Percentiles rank a stretch among this genome's conserved stretches.
Conservation (phyloP, 805 yeast species). For the Debaryomyces prosopidis region DNA sequence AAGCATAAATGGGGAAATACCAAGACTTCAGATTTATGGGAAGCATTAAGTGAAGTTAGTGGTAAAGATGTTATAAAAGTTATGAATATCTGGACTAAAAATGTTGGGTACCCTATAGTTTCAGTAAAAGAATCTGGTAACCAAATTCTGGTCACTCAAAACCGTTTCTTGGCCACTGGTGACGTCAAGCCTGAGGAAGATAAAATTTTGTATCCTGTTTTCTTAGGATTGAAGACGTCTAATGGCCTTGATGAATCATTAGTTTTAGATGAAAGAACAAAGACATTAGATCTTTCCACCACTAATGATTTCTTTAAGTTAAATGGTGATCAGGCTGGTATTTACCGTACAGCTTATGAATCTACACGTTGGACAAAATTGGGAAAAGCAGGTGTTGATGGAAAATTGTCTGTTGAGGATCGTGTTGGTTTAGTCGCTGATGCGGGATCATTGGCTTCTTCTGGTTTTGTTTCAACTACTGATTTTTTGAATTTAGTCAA, state of each 20-base stretch:
- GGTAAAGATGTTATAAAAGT: conserved; percentile 71
- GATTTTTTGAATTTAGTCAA: conserved; percentile 60
- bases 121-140: conserved; percentile 59
- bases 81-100: conserved; percentile 80
- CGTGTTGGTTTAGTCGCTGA: conserved; percentile 82
- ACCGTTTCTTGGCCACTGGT: conserved; percentile 74
- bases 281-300: conserved; percentile 39
- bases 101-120: conserved; percentile 76
- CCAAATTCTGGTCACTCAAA: conserved; percentile 60
- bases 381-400: conserved; percentile 59
- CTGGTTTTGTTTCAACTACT: conserved; percentile 67
- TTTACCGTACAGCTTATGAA: conserved; percentile 71
- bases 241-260: conserved; percentile 61
- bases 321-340: conserved; percentile 73
- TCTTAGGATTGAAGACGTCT: conserved; percentile 60
- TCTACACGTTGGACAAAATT: conserved; percentile 69
- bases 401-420: conserved; percentile 69
- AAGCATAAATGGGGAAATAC: conserved; percentile 80
- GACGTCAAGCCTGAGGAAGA: conserved; percentile 79
- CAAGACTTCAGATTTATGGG: conserved; percentile 75
- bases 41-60: conserved; percentile 63
- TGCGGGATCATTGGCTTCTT: conserved; percentile 66
- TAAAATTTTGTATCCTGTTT: conserved; percentile 66
- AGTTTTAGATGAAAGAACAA: conserved; percentile 48
- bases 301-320: conserved; percentile 60